Percentiles rank a stretch among this genome's conserved stretches.
phyloP scores from a whole-genome alignment of 2,329 filamentous ascomycete genomes.

The Colletotrichum sublineola region DNA sequence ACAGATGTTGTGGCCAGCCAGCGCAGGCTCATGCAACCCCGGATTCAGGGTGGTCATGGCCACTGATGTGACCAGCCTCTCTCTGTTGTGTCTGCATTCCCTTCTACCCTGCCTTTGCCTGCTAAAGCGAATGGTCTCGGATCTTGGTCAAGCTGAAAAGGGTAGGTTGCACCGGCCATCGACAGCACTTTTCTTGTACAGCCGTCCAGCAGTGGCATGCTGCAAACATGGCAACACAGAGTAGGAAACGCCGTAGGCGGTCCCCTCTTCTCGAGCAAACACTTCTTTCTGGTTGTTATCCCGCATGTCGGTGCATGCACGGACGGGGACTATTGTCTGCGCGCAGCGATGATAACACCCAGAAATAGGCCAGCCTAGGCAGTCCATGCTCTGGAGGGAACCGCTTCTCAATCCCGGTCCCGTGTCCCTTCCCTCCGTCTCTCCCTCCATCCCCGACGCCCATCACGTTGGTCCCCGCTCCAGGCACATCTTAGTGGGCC shows the following conservation, averaged over 20 bases:
- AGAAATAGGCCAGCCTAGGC: slow-evolving; percentile 11
- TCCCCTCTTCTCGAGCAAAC: slow-evolving; percentile 6
- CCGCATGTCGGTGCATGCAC: slow-evolving; percentile 23
- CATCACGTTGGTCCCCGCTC: not conserved
- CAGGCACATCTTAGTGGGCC: not conserved
- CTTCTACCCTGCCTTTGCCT: not conserved
- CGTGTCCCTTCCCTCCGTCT: not conserved
- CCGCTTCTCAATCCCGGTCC: not conserved
- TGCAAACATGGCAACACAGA: slow-evolving; percentile 9
- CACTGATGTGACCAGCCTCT: not conserved
- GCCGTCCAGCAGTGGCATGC: slow-evolving; percentile 14
- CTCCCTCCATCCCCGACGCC: not conserved
- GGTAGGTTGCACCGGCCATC: slow-evolving; percentile 22
- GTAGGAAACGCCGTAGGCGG: not conserved
- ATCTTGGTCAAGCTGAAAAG: slow-evolving; percentile 3
- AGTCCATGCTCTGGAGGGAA: not conserved
- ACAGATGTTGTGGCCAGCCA: slow-evolving; percentile 29
- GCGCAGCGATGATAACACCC: slow-evolving; percentile 1
- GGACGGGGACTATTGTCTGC: slow-evolving; percentile 19
- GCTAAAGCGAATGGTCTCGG: not conserved
- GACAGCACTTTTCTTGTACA: slow-evolving; percentile 5
- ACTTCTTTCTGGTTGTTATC: not conserved
- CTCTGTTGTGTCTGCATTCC: not conserved
- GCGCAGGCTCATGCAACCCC: slow-evolving; percentile 27
- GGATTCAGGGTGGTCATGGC: slow-evolving; percentile 4